Conservation (phyloP, 2,329 filamentous ascomycete genomes). For the Lithohypha guttulata region DNA sequence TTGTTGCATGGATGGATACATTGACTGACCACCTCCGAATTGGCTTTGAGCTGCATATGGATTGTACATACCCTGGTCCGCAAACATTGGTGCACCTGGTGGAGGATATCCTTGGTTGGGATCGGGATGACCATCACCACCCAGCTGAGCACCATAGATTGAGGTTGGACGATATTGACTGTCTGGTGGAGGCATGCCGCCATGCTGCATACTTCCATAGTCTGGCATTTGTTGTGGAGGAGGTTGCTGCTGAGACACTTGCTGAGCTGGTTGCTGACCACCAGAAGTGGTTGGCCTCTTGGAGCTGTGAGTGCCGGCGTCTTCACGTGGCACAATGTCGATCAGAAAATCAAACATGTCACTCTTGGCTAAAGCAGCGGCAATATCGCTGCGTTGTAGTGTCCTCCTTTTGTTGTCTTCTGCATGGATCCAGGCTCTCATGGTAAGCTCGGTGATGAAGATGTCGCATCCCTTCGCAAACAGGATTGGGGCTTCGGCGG, state of each 20-base stretch:
- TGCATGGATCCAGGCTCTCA: constrained; percentile 98
- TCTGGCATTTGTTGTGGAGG: constrained; percentile 46
- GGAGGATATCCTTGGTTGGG: constrained; percentile 65
- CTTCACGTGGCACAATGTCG: constrained; percentile 93
- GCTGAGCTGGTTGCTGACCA: constrained; percentile 36
- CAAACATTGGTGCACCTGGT: constrained; percentile 65
- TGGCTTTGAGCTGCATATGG: constrained; percentile 60
- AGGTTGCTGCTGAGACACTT: constrained; percentile 41
- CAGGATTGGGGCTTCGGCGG: constrained; percentile 89
- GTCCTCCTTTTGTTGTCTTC: constrained; percentile 98
- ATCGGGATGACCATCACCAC: constrained; percentile 45
- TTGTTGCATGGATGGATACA: constrained; percentile 19
- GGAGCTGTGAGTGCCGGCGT: constrained; percentile 51
- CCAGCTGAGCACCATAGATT: constrained; percentile 71
- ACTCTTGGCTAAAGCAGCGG: constrained; percentile 86
- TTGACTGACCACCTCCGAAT: constrained; percentile 36
- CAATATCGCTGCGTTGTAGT: constrained; percentile 90
- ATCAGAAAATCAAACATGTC: constrained; percentile 99
- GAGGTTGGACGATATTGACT: constrained; percentile 70
- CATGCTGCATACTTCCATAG: constrained; percentile 48
- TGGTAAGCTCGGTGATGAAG: constrained; percentile 96
- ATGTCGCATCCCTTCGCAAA: constrained; percentile 99
- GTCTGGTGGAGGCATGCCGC: constrained; percentile 54
- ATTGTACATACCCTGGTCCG: constrained; percentile 61
- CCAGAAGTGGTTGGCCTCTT: constrained; percentile 39